Conservation (phyloP, 2,329 filamentous ascomycete genomes). For the Piedraia hortae region DNA sequence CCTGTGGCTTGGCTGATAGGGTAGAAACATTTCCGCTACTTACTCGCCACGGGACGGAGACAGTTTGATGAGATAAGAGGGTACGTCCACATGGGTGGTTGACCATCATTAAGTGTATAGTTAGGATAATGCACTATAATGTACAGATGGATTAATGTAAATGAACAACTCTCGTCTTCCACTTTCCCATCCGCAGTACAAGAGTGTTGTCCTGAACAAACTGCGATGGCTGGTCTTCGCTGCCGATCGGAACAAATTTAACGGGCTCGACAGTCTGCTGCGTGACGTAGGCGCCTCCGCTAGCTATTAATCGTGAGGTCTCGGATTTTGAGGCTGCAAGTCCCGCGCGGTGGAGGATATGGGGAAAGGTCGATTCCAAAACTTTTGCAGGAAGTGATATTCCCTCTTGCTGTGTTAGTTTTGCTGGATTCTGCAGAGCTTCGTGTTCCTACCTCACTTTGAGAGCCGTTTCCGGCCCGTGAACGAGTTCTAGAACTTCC, state of each 20-base stretch:
- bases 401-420: conserved; percentile 3
- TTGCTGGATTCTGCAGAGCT: conserved; percentile 14
- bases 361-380: conserved; percentile 6
- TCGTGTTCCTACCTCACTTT: conserved; percentile 31
- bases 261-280: conserved; percentile 14
- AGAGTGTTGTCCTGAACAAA: conserved; percentile 28
- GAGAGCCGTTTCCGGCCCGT: conserved; percentile 38
- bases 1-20: too few species aligned
- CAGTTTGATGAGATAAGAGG: conserved; percentile 23
- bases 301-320: conserved; percentile 8
- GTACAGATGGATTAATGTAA: too few species aligned
- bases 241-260: conserved; percentile 32
- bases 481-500: conserved; percentile 57
- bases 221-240: conserved; percentile 32
- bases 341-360: conserved; percentile 11
- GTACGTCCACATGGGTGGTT: too few species aligned
- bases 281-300: conserved; percentile 12
- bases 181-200: conserved; percentile 31
- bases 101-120: too few species aligned
- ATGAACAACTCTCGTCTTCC: conserved; percentile 29
- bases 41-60: conserved; percentile 22
- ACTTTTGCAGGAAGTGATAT: conserved; percentile 9
- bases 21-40: conserved; percentile 23
- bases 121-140: too few species aligned
- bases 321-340: conserved; percentile 10